Evolutionary conservation across 306 rosid species (phyloP).

Genomic region (Corylus americana): DNA sequence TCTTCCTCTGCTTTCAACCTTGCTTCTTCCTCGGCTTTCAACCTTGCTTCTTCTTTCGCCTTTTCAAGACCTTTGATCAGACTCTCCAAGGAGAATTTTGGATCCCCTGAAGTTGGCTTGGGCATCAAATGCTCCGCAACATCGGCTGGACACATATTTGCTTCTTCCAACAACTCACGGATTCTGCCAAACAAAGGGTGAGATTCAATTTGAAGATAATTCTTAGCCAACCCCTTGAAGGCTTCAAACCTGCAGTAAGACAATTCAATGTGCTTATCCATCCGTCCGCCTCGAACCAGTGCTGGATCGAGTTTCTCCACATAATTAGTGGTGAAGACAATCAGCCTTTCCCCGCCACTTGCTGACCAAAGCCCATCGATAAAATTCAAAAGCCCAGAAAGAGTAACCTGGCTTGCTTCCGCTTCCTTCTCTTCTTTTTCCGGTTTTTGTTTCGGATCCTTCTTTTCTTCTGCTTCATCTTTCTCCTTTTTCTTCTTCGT

Average conservation of each 20-base stretch:
- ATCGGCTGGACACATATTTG: conserved; percentile 69
- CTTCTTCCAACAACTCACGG: conserved; percentile 33
- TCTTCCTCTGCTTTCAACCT: conserved; percentile 5
- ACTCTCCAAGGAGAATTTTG: conserved; percentile 32
- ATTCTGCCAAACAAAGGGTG: conserved; percentile 45
- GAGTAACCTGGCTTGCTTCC: conserved; percentile 53
- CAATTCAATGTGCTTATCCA: conserved; percentile 81
- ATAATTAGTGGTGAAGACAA: conserved; percentile 80
- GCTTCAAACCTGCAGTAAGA: conserved; percentile 68
- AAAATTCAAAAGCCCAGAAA: conserved; percentile 75
- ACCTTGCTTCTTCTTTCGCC: conserved; percentile 36
- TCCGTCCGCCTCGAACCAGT: conserved; percentile 76
- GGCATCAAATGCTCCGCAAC: conserved; percentile 92
- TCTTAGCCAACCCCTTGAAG: conserved; percentile 63
- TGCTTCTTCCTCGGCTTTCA: conserved; percentile 34
- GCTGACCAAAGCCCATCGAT: conserved; percentile 91
- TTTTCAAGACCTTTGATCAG: conserved; percentile 57
- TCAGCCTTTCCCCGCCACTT: conserved; percentile 66
- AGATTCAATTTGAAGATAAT: conserved; percentile 51
- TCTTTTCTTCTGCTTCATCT: conserved; percentile 34
- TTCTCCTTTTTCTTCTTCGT: conserved; percentile 33
- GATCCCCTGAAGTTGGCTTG: conserved; percentile 37
- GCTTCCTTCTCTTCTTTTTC: conserved; percentile 36
- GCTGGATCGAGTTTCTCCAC: conserved; percentile 86
- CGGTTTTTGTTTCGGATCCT: conserved; percentile 30